Conservation (phyloP, 805 yeast species). For the Wickerhamiella brachini region DNA sequence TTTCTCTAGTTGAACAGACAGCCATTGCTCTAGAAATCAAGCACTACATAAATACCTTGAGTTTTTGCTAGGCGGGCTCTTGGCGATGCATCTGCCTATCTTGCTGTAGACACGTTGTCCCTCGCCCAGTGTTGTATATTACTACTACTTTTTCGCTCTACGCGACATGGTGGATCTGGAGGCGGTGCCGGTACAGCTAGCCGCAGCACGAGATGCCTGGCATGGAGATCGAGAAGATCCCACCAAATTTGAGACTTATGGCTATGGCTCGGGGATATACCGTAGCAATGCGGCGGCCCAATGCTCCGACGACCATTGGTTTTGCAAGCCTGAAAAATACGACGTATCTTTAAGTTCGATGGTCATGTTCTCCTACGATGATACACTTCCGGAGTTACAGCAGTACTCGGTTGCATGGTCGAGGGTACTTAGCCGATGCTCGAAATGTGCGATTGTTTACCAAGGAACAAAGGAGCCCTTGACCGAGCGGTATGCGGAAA, state of each 20-base stretch:
- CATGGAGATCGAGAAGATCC: not conserved
- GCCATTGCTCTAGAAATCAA: too few relatives aligned
- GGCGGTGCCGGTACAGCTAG: not conserved
- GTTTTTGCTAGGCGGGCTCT: too few relatives aligned
- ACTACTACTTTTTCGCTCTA: not conserved
- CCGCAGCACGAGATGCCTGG: not conserved
- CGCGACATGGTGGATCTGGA: not conserved
- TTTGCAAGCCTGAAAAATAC: slow-evolving; percentile 6
- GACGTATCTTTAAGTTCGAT: slow-evolving; percentile 9
- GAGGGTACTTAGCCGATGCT: slow-evolving; percentile 5
- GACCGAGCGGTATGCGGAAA: not conserved
- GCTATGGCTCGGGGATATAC: slow-evolving; percentile 8
- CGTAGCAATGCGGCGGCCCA: slow-evolving; percentile 3
- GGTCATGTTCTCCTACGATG: slow-evolving; percentile 10
- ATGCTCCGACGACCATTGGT: slow-evolving; percentile 10
- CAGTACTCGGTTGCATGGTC: slow-evolving; percentile 1
- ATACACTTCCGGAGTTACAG: slow-evolving; percentile 1
- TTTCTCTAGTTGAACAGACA: too few relatives aligned
- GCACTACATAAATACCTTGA: too few relatives aligned
- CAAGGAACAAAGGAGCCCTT: slow-evolving; percentile 4
- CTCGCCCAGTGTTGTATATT: too few relatives aligned
- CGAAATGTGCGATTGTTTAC: slow-evolving; percentile 9
- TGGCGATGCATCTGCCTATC: too few relatives aligned
- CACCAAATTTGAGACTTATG: slow-evolving; percentile 6
- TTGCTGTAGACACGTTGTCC: too few relatives aligned